Conservation (phyloP, 2,329 filamentous ascomycete species). For the Diaporthe aspalathi region DNA sequence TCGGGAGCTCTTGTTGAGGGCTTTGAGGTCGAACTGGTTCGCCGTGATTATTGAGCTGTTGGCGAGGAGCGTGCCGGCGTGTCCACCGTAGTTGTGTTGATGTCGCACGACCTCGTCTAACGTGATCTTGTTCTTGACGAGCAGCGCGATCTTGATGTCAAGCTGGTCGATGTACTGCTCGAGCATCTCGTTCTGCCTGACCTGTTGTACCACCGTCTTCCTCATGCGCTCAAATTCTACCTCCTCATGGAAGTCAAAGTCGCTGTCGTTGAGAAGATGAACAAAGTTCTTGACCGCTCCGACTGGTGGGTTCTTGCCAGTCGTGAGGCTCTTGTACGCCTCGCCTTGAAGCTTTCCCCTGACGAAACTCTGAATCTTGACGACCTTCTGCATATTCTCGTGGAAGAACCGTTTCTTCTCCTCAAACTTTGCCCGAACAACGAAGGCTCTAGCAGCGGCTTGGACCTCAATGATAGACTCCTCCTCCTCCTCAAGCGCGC, state of each 20-base stretch:
- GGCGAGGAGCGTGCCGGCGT: conserved; percentile 84
- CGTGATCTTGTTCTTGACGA: conserved; percentile 99
- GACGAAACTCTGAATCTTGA: conserved; percentile 98
- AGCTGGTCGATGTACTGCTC: conserved; percentile 99
- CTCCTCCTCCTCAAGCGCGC: conserved; percentile 85
- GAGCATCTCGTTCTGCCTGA: conserved; percentile 94
- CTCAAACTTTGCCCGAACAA: conserved; percentile 80
- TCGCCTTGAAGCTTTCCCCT: conserved; percentile 95
- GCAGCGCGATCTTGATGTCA: conserved; percentile 97
- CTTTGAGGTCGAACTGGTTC: conserved; percentile 96
- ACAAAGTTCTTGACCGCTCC: conserved; percentile 98
- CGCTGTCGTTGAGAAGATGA: conserved; percentile 95
- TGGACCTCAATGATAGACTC: conserved; percentile 81
- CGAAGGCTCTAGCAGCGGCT: conserved; percentile 75
- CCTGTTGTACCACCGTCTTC: conserved; percentile 96
- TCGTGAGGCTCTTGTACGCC: conserved; percentile 96
- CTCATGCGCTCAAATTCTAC: conserved; percentile 95
- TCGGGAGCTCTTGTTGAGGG: conserved; percentile 94
- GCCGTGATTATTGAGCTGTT: conserved; percentile 89
- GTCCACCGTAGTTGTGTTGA: conserved; percentile 94
- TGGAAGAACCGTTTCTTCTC: conserved; percentile 91
- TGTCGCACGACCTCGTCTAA: conserved; percentile 97
- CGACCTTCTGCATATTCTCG: conserved; percentile 98
- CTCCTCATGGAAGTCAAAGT: conserved; percentile 99
- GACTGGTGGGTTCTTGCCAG: conserved; percentile 95